A percentile compares a stretch with the other conserved stretches of the same genome.
Evolutionary conservation across 1,139 yeast genomes (phyloP).

Genomic region (Debaryomyces nepalensis): DNA sequence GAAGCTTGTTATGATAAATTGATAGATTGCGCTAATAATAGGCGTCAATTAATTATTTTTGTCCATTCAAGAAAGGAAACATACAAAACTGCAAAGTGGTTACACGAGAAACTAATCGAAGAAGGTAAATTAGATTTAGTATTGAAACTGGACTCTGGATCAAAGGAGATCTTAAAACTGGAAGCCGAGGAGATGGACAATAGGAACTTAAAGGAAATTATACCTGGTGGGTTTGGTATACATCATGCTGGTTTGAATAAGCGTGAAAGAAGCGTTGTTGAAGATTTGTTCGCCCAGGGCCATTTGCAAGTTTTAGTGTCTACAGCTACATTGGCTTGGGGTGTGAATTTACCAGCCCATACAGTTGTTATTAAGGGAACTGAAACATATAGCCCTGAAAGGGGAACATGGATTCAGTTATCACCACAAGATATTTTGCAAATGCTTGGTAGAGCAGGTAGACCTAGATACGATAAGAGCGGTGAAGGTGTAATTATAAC

Average conservation of each 20-base stretch:
- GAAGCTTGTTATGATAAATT: constrained; percentile 90
- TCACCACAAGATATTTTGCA: constrained; percentile 94
- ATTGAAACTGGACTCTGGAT: constrained; percentile 59
- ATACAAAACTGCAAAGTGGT: constrained; percentile 76
- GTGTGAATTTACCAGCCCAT: constrained; percentile 96
- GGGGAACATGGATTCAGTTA: constrained; percentile 84
- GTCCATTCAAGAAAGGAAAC: constrained; percentile 97
- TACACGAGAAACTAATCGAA: constrained; percentile 64
- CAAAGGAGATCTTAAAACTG: constrained; percentile 61
- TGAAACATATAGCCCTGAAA: constrained; percentile 89
- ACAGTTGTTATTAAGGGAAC: constrained; percentile 96
- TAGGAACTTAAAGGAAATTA: constrained; percentile 58
- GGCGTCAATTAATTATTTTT: constrained; percentile 82
- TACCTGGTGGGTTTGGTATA: constrained; percentile 80
- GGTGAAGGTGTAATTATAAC: constrained; percentile 97
- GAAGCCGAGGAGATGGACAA: constrained; percentile 65
- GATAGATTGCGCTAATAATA: constrained; percentile 57
- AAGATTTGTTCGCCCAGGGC: constrained; percentile 88
- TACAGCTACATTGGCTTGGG: constrained; percentile 98
- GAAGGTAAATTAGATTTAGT: constrained; percentile 55
- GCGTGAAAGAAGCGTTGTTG: constrained; percentile 76
- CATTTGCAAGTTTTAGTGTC: constrained; percentile 81
- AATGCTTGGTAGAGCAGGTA: constrained; percentile 97
- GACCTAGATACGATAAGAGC: constrained; percentile 89
- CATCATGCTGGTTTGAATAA: constrained; percentile 93